phyloP scores from a whole-genome alignment of 371 early-diverging fungal genomes.

The Chytridiales sp. region DNA sequence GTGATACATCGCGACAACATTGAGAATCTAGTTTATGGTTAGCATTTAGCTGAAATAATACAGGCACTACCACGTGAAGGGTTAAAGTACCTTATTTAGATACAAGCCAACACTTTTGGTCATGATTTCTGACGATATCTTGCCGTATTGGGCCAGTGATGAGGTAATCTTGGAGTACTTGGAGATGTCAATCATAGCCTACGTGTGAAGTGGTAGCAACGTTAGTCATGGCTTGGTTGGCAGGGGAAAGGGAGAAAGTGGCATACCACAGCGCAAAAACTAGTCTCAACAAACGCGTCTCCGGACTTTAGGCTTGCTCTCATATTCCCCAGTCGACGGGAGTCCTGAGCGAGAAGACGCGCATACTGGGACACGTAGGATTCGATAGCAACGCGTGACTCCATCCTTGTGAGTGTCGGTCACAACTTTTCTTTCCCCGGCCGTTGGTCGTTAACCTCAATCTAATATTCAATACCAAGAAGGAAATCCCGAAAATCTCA shows the following conservation, averaged over 20 bases:
- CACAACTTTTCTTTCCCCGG: no score
- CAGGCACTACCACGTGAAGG: no score
- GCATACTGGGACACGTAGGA: background rate
- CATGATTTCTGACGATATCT: background rate
- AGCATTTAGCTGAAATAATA: no score
- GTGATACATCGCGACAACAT: no score
- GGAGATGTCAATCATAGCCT: conserved; percentile 2
- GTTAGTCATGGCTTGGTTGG: no score
- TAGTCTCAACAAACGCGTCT: background rate
- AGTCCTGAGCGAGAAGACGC: background rate
- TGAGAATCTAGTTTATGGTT: no score
- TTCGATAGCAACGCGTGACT: no score
- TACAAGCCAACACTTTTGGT: background rate
- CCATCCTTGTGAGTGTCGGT: no score
- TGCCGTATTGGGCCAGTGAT: background rate
- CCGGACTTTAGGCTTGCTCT: background rate
- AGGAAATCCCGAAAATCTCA: no score
- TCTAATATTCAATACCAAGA: no score
- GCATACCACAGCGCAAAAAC: background rate
- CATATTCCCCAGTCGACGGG: background rate
- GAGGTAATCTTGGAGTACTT: background rate
- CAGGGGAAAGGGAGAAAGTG: background rate
- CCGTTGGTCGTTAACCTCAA: no score
- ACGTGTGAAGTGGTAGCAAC: background rate
- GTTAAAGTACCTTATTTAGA: background rate